Percentiles rank a stretch among this genome's conserved stretches.
These are phyloP conservation scores for Chaetomium sp. DNA, from an alignment of 2,329 filamentous ascomycete species.

Conservation along the genomic window DNA sequence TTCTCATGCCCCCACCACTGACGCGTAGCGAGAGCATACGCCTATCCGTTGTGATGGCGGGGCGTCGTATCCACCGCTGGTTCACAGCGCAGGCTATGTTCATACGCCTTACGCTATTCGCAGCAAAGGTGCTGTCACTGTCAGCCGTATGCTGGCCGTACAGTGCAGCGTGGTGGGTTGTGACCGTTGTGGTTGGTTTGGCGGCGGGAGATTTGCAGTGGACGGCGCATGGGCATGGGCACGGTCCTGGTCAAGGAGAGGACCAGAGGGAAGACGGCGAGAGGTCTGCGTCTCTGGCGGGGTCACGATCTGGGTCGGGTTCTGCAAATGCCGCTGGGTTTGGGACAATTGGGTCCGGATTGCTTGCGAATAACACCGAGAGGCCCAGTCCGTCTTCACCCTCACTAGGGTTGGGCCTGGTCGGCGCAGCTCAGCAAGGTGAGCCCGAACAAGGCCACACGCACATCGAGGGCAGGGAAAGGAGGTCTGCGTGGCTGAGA, in stretches of 20 bases:
- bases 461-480: neutral
- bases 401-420: no score
- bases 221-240: neutral
- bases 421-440: no score
- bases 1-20: slow-evolving; percentile 46
- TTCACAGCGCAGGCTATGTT: slow-evolving; percentile 28
- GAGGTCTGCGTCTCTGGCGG: neutral
- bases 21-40: slow-evolving; percentile 30
- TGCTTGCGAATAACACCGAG: no score
- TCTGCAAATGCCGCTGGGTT: neutral
- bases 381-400: no score
- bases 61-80: slow-evolving; percentile 32
- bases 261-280: neutral
- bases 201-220: slow-evolving; percentile 9
- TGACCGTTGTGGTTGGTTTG: slow-evolving; percentile 7
- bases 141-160: slow-evolving; percentile 19
- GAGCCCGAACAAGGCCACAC: no score
- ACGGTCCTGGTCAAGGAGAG: neutral
- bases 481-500: slow-evolving; percentile 23
- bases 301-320: neutral
- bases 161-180: slow-evolving; percentile 6
- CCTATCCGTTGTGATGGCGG: slow-evolving; percentile 31
- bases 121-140: slow-evolving; percentile 61
- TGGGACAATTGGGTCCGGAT: neutral
- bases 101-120: slow-evolving; percentile 56